phyloP scores from a whole-genome alignment of 177 flowering plant genomes.

The Vitis hybrid region DNA sequence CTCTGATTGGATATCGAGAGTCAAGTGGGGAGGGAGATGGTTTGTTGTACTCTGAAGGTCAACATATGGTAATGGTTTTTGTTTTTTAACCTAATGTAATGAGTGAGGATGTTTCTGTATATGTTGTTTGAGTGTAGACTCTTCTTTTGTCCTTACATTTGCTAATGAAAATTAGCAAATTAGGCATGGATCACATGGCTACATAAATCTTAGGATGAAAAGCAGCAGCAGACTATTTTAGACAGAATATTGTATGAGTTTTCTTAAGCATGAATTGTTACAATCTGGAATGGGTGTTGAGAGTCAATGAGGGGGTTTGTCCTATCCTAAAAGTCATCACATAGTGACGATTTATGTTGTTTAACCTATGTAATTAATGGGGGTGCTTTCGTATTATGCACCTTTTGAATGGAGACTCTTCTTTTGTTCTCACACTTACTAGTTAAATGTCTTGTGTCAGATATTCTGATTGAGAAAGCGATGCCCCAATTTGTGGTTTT shows the following conservation, averaged over 20 bases:
- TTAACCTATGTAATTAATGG: not conserved
- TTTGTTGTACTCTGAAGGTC: too few species aligned
- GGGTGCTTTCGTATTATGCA: not conserved
- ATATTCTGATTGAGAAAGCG: not conserved
- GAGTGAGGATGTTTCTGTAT: too few species aligned
- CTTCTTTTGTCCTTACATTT: too few species aligned
- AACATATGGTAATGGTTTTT: too few species aligned
- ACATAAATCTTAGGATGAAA: not conserved
- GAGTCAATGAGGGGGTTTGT: not conserved
- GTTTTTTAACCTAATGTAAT: too few species aligned
- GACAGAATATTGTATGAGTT: not conserved
- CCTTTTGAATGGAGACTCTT: not conserved
- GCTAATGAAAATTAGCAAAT: too few species aligned
- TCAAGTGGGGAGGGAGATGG: too few species aligned
- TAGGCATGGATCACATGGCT: not conserved
- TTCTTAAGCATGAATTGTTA: too few species aligned
- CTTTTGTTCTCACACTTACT: not conserved
- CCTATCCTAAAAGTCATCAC: not conserved
- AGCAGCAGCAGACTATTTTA: not conserved
- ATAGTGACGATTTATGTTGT: not conserved
- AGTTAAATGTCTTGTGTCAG: not conserved
- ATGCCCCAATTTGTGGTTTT: not conserved
- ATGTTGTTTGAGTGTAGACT: too few species aligned
- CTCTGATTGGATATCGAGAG: too few species aligned
- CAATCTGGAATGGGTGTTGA: not conserved